phyloP scores from a whole-genome alignment of 192 early-diverging fungal genomes.

The Gaertneriomyces semiglobifer region DNA sequence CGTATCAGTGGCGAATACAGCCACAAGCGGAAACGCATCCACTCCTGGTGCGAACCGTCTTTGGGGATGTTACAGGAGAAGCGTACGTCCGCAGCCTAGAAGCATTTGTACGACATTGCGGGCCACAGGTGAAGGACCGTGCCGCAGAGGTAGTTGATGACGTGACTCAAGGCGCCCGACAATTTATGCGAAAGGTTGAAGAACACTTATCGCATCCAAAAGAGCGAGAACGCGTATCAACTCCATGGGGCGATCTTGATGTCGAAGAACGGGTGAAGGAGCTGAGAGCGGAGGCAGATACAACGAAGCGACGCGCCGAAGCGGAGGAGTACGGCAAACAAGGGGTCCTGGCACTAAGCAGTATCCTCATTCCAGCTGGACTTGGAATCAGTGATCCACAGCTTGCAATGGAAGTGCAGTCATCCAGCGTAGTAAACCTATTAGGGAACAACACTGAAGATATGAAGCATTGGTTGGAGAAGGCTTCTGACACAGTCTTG shows the following conservation, averaged over 20 bases:
- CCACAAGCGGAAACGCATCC: slow-evolving; percentile 3
- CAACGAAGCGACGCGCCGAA: slow-evolving; percentile 15
- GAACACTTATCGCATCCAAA: background rate
- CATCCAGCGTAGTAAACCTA: slow-evolving; percentile 2
- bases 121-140: background rate
- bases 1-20: slow-evolving; percentile 42
- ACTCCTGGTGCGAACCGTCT: slow-evolving; percentile 21
- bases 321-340: slow-evolving; percentile 23
- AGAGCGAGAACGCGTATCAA: slow-evolving; percentile 11
- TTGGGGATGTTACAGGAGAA: slow-evolving; percentile 58
- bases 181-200: background rate
- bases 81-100: slow-evolving; percentile 57
- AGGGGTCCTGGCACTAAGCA: slow-evolving; percentile 21
- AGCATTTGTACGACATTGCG: slow-evolving; percentile 35
- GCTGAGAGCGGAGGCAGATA: slow-evolving; percentile 1
- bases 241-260: slow-evolving; percentile 26
- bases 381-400: slow-evolving; percentile 19
- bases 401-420: slow-evolving; percentile 13
- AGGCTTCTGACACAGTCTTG: slow-evolving; percentile 12
- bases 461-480: slow-evolving; percentile 2
- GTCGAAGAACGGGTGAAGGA: slow-evolving; percentile 12
- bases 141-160: slow-evolving; percentile 3
- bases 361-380: slow-evolving; percentile 16
- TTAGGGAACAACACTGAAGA: slow-evolving; percentile 19
- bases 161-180: slow-evolving; percentile 15